A percentile compares a stretch with the other conserved stretches of the same genome.
Conservation (phyloP, 768 basidiomycete genomes). For the Lactarius deliciosus region DNA sequence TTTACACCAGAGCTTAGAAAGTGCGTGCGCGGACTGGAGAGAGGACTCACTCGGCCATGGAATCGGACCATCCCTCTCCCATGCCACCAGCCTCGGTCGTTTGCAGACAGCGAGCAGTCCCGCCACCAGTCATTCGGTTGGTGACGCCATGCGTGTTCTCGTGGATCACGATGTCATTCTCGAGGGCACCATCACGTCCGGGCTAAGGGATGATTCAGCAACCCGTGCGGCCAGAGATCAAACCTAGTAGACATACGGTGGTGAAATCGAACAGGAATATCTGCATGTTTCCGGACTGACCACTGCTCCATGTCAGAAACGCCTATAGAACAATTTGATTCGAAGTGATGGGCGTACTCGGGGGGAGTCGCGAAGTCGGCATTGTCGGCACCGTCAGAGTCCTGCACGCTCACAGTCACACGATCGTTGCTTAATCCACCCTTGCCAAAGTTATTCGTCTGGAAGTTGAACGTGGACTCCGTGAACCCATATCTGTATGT, state of each 20-base stretch:
- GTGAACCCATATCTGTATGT: slow-evolving; percentile 58
- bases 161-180: no score
- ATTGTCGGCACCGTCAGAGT: slow-evolving; percentile 45
- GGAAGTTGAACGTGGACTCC: slow-evolving; percentile 59
- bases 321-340: no score
- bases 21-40: background rate
- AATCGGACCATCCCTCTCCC: slow-evolving; percentile 72
- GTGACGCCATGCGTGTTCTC: no score
- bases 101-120: slow-evolving; percentile 38
- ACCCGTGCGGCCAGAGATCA: no score
- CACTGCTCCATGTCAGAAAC: no score
- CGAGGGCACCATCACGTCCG: no score
- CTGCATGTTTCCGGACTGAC: no score
- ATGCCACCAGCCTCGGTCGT: slow-evolving; percentile 63
- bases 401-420: slow-evolving; percentile 53
- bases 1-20: slow-evolving; percentile 19
- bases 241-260: no score
- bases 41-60: slow-evolving; percentile 32
- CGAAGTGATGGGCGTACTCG: slow-evolving; percentile 37
- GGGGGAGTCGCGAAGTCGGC: slow-evolving; percentile 47
- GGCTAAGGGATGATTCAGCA: no score
- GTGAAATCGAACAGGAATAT: no score
- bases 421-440: slow-evolving; percentile 53
- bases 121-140: no score
- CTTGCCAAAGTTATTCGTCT: slow-evolving; percentile 52